Percentiles rank a stretch among this genome's conserved stretches.
These are phyloP conservation scores for Saccharomyces hybrid DNA, from an alignment of 1,139 yeast species.

Conservation along the genomic window DNA sequence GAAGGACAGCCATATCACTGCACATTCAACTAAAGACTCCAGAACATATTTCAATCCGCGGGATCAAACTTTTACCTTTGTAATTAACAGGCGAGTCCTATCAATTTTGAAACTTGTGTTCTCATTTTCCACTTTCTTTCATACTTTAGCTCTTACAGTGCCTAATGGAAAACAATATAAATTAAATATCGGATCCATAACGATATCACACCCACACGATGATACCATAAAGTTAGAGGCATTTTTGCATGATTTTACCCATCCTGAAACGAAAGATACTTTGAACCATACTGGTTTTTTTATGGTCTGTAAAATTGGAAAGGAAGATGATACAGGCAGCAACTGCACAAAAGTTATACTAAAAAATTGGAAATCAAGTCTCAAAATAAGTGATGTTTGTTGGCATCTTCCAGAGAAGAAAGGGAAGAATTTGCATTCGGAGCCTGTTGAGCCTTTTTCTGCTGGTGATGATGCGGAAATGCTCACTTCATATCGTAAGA, in stretches of 20 bases:
- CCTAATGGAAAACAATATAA: constrained; percentile 9
- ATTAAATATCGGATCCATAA: constrained; percentile 15
- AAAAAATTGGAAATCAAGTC: constrained; percentile 14
- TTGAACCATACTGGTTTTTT: constrained; percentile 17
- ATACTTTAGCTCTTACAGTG: constrained; percentile 9
- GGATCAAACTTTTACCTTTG: constrained; percentile 5
- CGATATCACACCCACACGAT: constrained; percentile 11
- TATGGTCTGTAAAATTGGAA: constrained; percentile 11
- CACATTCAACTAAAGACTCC: neutral
- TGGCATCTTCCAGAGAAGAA: constrained; percentile 6
- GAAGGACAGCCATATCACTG: neutral
- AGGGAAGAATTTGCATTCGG: neutral
- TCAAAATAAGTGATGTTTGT: constrained; percentile 6
- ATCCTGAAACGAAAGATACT: constrained; percentile 11
- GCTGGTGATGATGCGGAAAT: neutral
- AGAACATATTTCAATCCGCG: neutral
- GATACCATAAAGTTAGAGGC: constrained; percentile 13
- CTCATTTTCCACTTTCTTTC: constrained; percentile 15
- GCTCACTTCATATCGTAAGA: constrained; percentile 8
- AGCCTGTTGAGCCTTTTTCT: neutral
- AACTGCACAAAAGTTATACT: constrained; percentile 7
- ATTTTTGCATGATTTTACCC: constrained; percentile 15
- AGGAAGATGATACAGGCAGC: constrained; percentile 2
- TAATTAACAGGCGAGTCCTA: constrained; percentile 3
- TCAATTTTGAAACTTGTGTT: constrained; percentile 10